These are phyloP conservation scores for Hippophae gyantsensis DNA, from an alignment of 306 rosid species.

Conservation along the genomic window DNA sequence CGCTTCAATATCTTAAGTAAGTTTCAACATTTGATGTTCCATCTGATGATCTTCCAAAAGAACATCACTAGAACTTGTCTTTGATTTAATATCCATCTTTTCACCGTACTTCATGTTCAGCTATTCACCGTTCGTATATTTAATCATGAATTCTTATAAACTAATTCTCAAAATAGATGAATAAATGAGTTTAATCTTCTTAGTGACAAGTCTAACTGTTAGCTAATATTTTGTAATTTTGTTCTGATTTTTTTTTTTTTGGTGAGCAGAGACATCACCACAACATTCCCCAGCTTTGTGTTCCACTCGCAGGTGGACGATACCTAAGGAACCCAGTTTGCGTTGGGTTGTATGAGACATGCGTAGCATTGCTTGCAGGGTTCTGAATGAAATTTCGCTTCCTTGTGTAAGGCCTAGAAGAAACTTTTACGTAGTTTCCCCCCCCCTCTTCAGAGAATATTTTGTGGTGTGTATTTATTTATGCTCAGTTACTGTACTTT, in stretches of 20 bases:
- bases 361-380: conserved; percentile 16
- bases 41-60: background rate
- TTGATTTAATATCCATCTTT: too few species aligned
- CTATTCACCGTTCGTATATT: too few species aligned
- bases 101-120: too few species aligned
- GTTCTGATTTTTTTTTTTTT: conserved; percentile 7
- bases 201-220: background rate
- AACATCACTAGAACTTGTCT: background rate
- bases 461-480: conserved; percentile 28
- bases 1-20: conserved; percentile 96
- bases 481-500: conserved; percentile 13
- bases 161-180: background rate
- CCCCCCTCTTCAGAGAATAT: conserved; percentile 16
- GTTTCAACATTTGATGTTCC: background rate
- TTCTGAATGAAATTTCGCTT: conserved; percentile 16
- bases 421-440: conserved; percentile 12
- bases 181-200: background rate
- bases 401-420: conserved; percentile 15
- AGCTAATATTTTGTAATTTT: background rate
- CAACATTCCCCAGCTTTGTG: conserved; percentile 90
- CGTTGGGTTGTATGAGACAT: background rate
- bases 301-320: conserved; percentile 91
- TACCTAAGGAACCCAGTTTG: conserved; percentile 28
- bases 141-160: too few species aligned
- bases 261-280: conserved; percentile 80